phyloP scores from a whole-genome alignment of 352 stramenopile genomes.

The Globisporangium mamillatum region DNA sequence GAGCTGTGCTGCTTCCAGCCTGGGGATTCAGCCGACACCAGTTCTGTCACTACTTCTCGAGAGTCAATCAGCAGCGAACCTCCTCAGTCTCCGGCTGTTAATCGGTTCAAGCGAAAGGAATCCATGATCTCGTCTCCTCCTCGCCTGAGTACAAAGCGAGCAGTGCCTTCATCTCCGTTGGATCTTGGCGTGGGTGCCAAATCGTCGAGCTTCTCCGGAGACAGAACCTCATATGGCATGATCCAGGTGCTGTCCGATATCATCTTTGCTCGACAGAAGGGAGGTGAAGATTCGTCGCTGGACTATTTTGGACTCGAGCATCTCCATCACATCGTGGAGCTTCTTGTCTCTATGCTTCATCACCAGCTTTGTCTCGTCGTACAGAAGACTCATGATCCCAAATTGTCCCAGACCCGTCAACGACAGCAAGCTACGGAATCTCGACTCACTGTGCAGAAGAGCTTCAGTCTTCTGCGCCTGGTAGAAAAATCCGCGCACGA shows the following conservation, averaged over 20 bases:
- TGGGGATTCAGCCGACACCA: conserved; percentile 1
- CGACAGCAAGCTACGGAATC: conserved; percentile 22
- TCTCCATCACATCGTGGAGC: conserved; percentile 42
- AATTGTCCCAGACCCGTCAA: conserved; percentile 51
- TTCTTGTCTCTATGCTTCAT: conserved; percentile 76
- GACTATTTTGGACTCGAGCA: conserved; percentile 55
- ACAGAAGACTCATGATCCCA: conserved; percentile 55
- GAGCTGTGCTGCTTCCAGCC: conserved; percentile 56
- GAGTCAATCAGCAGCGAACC: not conserved
- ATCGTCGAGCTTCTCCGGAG: conserved; percentile 54
- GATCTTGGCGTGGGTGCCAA: conserved; percentile 12
- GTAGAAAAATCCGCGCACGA: conserved; percentile 25
- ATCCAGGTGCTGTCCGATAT: conserved; percentile 61
- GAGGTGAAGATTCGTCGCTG: conserved; percentile 32
- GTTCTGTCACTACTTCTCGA: not conserved
- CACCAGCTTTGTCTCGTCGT: conserved; percentile 62
- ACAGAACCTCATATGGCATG: conserved; percentile 68
- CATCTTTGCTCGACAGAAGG: conserved; percentile 33
- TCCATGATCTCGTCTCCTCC: conserved; percentile 69
- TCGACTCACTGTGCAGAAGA: conserved; percentile 28
- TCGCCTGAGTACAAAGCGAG: conserved; percentile 20
- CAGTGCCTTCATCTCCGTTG: conserved; percentile 19
- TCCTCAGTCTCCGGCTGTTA: conserved; percentile 9
- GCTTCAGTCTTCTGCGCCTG: conserved; percentile 28
- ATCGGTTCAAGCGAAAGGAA: conserved; percentile 53